Evolutionary conservation across 257 asterid species (phyloP).

Genomic region (Solanum bukasovii): DNA sequence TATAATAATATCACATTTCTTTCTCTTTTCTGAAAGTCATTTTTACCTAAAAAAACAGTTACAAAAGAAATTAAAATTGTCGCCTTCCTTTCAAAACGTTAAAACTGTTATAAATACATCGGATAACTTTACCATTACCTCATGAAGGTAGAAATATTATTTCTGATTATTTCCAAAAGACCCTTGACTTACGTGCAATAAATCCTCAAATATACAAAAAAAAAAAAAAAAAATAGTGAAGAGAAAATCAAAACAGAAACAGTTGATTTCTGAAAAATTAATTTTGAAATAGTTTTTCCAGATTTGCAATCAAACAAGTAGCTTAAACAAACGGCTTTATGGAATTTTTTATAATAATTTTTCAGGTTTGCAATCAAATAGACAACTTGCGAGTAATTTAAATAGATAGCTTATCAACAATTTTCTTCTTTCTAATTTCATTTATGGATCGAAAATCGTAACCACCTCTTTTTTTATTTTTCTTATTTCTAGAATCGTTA

Average conservation of each 20-base stretch:
- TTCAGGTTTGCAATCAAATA: neutral
- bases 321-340: neutral
- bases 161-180: fast-evolving
- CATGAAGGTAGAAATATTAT: too few relatives aligned
- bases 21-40: neutral
- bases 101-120: neutral
- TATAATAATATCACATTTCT: neutral
- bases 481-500: neutral
- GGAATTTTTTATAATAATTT: too few relatives aligned
- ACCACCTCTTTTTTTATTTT: neutral
- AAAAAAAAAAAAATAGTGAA: too few relatives aligned
- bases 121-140: neutral
- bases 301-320: neutral
- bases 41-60: neutral
- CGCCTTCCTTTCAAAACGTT: neutral
- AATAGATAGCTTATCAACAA: too few relatives aligned
- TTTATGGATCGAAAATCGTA: neutral
- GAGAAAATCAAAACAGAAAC: too few relatives aligned
- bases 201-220: too few relatives aligned
- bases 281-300: neutral
- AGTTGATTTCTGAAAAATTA: neutral
- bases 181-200: too few relatives aligned
- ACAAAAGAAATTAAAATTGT: neutral
- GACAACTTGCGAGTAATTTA: neutral
- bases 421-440: too few relatives aligned